These are phyloP conservation scores for Lentinula raphanica DNA, from an alignment of 768 basidiomycete genomes.

Conservation along the genomic window DNA sequence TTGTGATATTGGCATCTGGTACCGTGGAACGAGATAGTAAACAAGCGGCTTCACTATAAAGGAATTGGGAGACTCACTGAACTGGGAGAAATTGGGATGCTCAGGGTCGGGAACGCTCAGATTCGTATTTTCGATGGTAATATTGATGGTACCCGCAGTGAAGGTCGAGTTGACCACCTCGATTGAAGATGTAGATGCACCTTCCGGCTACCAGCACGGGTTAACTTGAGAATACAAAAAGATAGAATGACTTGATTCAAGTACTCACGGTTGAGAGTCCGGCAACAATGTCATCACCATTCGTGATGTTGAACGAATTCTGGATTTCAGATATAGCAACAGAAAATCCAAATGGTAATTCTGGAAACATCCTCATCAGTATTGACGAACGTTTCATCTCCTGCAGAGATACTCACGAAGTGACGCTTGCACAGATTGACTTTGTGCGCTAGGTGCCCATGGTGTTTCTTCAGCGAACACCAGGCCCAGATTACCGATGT, in stretches of 20 bases:
- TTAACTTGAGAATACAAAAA: neutral
- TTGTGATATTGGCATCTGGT: slow-evolving; percentile 60
- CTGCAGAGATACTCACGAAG: slow-evolving; percentile 37
- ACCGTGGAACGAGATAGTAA: slow-evolving; percentile 3
- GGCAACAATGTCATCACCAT: slow-evolving; percentile 47
- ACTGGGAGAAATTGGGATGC: slow-evolving; percentile 49
- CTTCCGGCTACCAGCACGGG: slow-evolving; percentile 40
- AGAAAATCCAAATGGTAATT: slow-evolving; percentile 67
- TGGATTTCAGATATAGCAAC: slow-evolving; percentile 54
- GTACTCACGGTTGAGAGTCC: slow-evolving; percentile 50
- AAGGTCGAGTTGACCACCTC: slow-evolving; percentile 44
- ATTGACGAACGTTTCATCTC: neutral
- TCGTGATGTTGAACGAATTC: slow-evolving; percentile 60
- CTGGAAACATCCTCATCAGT: slow-evolving; percentile 24
- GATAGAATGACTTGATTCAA: too few species aligned
- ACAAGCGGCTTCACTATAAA: neutral
- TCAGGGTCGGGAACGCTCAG: slow-evolving; percentile 40
- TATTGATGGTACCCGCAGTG: slow-evolving; percentile 61
- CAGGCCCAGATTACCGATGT: slow-evolving; percentile 55
- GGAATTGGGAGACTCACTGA: slow-evolving; percentile 38
- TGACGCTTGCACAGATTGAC: slow-evolving; percentile 53
- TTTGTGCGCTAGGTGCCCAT: slow-evolving; percentile 55
- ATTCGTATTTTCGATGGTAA: slow-evolving; percentile 50
- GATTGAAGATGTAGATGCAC: slow-evolving; percentile 60
- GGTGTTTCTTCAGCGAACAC: slow-evolving; percentile 46